A percentile compares a stretch with the other conserved stretches of the same genome.
Conservation (phyloP, 176 grass and related monocot species). For the Dactylis glomerata region DNA sequence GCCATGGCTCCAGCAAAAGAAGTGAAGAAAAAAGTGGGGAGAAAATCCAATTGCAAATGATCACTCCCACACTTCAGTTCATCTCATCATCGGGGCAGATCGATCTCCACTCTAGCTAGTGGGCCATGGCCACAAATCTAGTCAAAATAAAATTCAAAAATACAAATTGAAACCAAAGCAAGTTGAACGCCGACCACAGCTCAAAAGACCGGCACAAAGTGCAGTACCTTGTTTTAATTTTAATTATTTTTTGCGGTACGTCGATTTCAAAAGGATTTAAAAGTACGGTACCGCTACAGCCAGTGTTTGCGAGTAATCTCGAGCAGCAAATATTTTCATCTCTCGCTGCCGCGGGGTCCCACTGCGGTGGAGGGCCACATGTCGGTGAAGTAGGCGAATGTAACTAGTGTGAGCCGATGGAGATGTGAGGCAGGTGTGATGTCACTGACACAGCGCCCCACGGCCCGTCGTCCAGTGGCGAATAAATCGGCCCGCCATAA, state of each 20-base stretch:
- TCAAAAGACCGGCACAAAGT: constrained; percentile 24
- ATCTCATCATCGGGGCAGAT: neutral
- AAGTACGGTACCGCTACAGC: neutral
- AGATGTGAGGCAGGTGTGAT: neutral
- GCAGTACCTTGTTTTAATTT: neutral
- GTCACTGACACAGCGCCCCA: constrained; percentile 23
- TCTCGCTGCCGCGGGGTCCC: neutral
- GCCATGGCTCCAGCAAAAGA: neutral
- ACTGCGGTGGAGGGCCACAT: neutral
- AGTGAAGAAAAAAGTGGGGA: neutral
- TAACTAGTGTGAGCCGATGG: too few relatives aligned
- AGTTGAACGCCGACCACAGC: neutral
- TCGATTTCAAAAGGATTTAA: neutral
- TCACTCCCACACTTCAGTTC: constrained; percentile 2
- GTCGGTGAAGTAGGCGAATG: neutral
- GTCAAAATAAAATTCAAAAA: constrained; percentile 30
- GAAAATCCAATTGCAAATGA: constrained; percentile 33
- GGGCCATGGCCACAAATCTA: neutral
- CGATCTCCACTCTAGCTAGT: neutral
- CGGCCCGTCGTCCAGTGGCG: neutral
- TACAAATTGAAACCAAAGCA: neutral
- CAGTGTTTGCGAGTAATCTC: neutral
- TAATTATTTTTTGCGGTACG: neutral
- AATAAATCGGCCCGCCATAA: constrained; percentile 46
- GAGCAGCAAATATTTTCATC: neutral